Evolutionary conservation across 345 rosid genomes (phyloP), one percentile per base, ranked within the genome.

Genomic region (Rhodamnia argentea): DNA sequence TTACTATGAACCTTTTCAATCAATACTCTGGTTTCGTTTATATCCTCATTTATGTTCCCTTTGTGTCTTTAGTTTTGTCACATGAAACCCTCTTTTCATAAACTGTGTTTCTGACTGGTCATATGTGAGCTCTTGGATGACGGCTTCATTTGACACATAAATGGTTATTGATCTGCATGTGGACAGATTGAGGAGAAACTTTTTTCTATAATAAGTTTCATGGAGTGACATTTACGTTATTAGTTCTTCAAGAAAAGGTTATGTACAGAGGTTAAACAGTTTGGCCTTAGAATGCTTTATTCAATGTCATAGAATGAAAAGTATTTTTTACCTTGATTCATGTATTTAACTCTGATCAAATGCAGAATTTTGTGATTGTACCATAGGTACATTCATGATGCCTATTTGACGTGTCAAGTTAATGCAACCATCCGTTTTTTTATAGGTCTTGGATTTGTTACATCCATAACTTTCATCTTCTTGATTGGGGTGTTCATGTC

Each of bases 401-500:
- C 53, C 20, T 37, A 37, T 37, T 37, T 84, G 51, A 58, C 22
- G 20, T 22, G 15, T 59, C 75, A 40, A 56, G 70, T 64, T 29
- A 64, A 70, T 32, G 7, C 3, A 78, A 55, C 18, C 52, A 75
- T 44, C 64, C 78, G 64, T 57, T 82, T 90, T 85, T 84, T 89
- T 85, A 82, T 87, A 97, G 99, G 99, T 87, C 96, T 97, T 90
- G 99, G 99, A 42, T 96, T 97, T 90, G 90, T 95, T 87, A 97
- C 99, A 37, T 97, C 99, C 83, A 90, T 97, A 82, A 93, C 96
- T 4, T 96, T 97, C 88, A 97, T 97, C 88, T 97, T 97, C 94
- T 86, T 96, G 95, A 94, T 97, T 86, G 99, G 99, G 83, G 98
- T 97, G 85, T 97, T 97, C 92, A 97, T 97, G 99, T 96, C 99